Conservation (phyloP, 1,284 basidiomycete genomes). For the Ganoderma lingzhi region DNA sequence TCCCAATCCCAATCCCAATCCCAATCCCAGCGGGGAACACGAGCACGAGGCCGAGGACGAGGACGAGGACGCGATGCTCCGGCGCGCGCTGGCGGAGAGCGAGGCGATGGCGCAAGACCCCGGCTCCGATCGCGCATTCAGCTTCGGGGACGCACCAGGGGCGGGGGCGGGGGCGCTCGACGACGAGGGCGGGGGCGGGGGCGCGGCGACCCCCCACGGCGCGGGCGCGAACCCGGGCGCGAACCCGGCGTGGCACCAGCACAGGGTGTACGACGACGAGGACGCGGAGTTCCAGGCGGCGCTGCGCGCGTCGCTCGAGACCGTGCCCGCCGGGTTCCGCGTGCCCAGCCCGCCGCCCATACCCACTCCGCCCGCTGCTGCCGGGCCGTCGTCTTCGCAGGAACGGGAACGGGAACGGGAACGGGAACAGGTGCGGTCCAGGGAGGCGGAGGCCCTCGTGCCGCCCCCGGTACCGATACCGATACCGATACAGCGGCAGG, state of each 20-base stretch:
- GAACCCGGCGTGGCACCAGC: constrained; percentile 32
- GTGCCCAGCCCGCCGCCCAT: constrained; percentile 43
- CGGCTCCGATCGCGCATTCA: not conserved
- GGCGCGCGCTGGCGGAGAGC: constrained; percentile 71
- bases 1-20: too few species aligned
- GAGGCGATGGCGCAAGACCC: constrained; percentile 51
- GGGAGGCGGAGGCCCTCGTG: constrained; percentile 18
- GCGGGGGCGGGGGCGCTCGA: not conserved
- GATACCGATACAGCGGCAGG: constrained; percentile 25
- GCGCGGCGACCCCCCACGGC: constrained; percentile 12
- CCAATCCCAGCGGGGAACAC: too few species aligned
- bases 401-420: too few species aligned
- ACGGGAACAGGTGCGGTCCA: too few species aligned
- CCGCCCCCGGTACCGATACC: constrained; percentile 18
- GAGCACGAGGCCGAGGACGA: constrained; percentile 41
- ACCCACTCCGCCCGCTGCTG: constrained; percentile 26
- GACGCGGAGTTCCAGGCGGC: constrained; percentile 88
- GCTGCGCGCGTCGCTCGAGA: constrained; percentile 81
- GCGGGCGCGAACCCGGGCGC: too few species aligned
- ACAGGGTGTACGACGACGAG: constrained; percentile 82
- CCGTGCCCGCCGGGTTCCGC: constrained; percentile 62
- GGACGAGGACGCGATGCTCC: constrained; percentile 68
- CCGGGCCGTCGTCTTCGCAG: constrained; percentile 22
- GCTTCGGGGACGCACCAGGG: not conserved
- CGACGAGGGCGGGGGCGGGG: not conserved